Evolutionary conservation across 73 alveolate species (phyloP).

Genomic region (Symbiodinium pilosum): DNA sequence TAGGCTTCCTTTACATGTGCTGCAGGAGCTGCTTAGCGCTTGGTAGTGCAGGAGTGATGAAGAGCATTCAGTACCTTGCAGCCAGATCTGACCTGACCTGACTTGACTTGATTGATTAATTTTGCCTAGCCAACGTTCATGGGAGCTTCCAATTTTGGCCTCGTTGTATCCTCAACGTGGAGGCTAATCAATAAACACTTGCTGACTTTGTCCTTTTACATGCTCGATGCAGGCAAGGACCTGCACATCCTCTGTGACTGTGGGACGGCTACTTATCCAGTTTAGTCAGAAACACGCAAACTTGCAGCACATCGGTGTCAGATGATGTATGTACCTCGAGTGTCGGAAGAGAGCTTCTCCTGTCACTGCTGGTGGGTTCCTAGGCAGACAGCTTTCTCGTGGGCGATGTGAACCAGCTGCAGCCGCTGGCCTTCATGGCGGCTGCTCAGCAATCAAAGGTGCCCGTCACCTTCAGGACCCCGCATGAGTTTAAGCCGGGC

Average conservation of each 20-base stretch:
- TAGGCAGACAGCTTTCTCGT: constrained; percentile 65
- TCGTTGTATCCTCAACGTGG: too few relatives aligned
- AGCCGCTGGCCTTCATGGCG: constrained; percentile 83
- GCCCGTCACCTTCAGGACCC: constrained; percentile 55
- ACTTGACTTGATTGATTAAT: too few relatives aligned
- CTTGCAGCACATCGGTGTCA: too few relatives aligned
- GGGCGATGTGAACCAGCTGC: constrained; percentile 93
- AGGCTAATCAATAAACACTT: too few relatives aligned
- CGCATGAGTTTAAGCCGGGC: constrained; percentile 93
- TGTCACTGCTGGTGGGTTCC: background rate
- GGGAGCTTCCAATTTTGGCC: too few relatives aligned
- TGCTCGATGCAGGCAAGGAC: constrained; percentile 44
- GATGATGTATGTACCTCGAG: background rate
- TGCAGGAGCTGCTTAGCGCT: too few relatives aligned
- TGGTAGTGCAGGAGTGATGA: too few relatives aligned
- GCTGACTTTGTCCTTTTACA: too few relatives aligned
- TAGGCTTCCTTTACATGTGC: too few relatives aligned
- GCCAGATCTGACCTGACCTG: too few relatives aligned
- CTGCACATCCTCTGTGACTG: constrained; percentile 81
- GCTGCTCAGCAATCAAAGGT: constrained; percentile 56
- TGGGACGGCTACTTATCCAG: constrained; percentile 40
- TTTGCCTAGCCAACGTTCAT: too few relatives aligned
- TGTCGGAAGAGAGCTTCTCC: background rate
- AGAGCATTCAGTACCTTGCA: too few relatives aligned
- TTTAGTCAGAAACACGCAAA: background rate